Conservation (phyloP, 192 early-diverging fungal species). For the Endogone sp. region DNA sequence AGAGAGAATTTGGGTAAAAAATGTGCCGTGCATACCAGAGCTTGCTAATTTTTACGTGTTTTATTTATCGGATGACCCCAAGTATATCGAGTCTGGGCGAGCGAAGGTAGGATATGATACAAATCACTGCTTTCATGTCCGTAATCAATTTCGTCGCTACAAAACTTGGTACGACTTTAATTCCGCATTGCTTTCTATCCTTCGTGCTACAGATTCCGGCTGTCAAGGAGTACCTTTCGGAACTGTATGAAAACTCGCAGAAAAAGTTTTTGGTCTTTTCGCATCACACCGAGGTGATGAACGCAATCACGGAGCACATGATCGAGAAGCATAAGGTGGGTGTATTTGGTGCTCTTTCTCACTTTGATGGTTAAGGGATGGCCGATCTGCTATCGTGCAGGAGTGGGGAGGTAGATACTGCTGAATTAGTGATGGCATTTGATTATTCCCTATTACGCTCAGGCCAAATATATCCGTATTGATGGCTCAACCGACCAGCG, state of each 20-base stretch:
- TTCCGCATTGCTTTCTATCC: background rate
- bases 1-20: no score
- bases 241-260: conserved; percentile 27
- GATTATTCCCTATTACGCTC: background rate
- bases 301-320: conserved; percentile 15
- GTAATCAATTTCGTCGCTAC: background rate
- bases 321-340: conserved; percentile 19
- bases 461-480: conserved; percentile 40
- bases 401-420: background rate
- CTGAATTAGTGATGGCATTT: conserved; percentile 7
- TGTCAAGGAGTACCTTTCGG: conserved; percentile 33
- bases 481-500: conserved; percentile 32
- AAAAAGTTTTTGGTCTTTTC: conserved; percentile 49
- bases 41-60: no score
- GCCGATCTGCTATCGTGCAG: no score
- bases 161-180: no score
- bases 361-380: background rate
- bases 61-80: background rate
- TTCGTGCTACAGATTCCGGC: background rate
- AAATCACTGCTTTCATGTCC: background rate
- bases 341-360: background rate
- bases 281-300: conserved; percentile 34
- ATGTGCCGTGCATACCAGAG: background rate
- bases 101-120: conserved; percentile 19
- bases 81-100: conserved; percentile 32